Percentiles rank a stretch among this genome's conserved stretches.
Evolutionary conservation across 2,329 filamentous ascomycete species (phyloP).

Genomic region (Mycogone perniciosa): DNA sequence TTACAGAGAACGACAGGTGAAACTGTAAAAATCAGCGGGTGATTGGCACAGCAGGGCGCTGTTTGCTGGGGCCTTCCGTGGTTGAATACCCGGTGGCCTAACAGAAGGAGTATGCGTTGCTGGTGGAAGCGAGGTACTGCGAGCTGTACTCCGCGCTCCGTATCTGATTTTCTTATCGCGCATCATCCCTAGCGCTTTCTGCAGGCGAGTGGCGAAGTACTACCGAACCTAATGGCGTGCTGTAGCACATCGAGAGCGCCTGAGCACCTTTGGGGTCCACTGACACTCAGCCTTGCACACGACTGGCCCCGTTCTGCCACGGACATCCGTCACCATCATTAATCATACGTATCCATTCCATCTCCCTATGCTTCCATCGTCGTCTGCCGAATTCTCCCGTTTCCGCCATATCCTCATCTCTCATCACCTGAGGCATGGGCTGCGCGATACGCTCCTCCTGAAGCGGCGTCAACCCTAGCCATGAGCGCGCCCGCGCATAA

Average conservation of each 20-base stretch:
- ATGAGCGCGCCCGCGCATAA: conserved; percentile 17
- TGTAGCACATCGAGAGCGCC: no score
- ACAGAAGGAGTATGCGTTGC: background rate
- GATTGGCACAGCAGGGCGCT: background rate
- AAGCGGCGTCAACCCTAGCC: conserved; percentile 12
- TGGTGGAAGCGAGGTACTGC: no score
- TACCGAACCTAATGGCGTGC: no score
- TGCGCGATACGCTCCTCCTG: background rate
- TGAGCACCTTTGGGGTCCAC: no score
- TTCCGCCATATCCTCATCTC: background rate
- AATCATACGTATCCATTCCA: no score
- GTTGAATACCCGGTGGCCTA: background rate
- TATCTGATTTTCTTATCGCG: no score
- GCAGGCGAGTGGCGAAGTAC: no score
- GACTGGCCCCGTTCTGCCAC: no score
- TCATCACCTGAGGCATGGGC: conserved; percentile 9
- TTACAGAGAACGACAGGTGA: background rate
- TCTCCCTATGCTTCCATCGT: background rate
- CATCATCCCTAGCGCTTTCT: no score
- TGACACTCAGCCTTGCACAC: no score
- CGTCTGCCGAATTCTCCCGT: background rate
- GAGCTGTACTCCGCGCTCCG: no score
- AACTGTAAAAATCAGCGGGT: background rate
- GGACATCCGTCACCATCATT: no score
- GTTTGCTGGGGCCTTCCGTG: background rate